Base-by-base conservation (phyloP, 2,329 filamentous ascomycete genomes). In the Fusarium verrucosum region DNA sequence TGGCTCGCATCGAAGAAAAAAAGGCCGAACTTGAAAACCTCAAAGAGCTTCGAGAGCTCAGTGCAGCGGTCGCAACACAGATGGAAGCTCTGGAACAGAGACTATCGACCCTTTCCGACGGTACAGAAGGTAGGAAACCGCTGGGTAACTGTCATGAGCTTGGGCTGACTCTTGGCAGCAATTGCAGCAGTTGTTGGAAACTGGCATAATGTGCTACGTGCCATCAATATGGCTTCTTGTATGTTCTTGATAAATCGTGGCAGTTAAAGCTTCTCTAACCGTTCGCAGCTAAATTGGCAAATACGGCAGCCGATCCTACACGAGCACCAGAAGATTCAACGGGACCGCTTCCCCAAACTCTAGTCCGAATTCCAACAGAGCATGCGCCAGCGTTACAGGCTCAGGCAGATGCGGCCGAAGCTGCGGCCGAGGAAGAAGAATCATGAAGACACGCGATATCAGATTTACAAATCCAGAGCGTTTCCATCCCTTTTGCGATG, bases 161-260 rank as follows among this genome's bases (percentile, higher is more conserved):
- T 16, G 16, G 11, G 45, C 70, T 75, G 38, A 77, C 62, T n/a
- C 58, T 52, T 47, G 33, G 68, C 63, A 92, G 91, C 90, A 59
- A 92, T 96, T 71, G 92, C 92, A 35, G 85, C 89, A n/a, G 92
- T 96, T 20, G 82, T 96, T 74, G 86, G 89, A 50, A 96, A 95
- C 75, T 96, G 92, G 92, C 90, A 94, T 76, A 94, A 92, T 70
- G 92, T 96, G 65, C 83, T 96, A 59, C 84, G 90, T 66, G 91
- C 91, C 37, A 94, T 96, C 72, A 90, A 90, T 73, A 94, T 95
- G 90, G 92, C 92, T 62, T 94, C 90, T 59, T 85, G 91, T 94
- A 83, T 73, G 87, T 79, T 25, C 53, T 40, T 11, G 7, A n/a
- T 23, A 19, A 10, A 10, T 9, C 13, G 17, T 22, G n/a, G 4